These are phyloP conservation scores for Phaeosphaeriaceae sp. DNA, from an alignment of 2,329 filamentous ascomycete species.

Conservation along the genomic window DNA sequence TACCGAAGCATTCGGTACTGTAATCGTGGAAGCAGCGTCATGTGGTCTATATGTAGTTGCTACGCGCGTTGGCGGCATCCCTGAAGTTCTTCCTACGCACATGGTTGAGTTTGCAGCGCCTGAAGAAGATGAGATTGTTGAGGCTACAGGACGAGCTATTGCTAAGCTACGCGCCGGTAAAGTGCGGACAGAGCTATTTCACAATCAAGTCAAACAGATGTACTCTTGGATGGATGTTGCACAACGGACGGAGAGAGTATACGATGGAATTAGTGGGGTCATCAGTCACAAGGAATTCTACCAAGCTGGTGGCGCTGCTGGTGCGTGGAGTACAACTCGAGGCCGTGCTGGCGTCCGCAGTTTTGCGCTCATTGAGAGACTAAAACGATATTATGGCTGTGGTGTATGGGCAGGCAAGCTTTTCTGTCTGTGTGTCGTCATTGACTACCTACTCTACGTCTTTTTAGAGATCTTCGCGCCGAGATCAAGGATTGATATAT, in stretches of 20 bases:
- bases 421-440: conserved; percentile 91
- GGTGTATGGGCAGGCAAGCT: conserved; percentile 98
- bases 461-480: conserved; percentile 88
- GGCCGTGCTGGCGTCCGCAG: conserved; percentile 75
- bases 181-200: conserved; percentile 90
- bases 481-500: conserved; percentile 83
- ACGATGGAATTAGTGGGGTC: conserved; percentile 88
- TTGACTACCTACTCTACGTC: conserved; percentile 91
- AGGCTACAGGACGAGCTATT: conserved; percentile 88
- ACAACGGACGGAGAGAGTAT: conserved; percentile 89
- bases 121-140: conserved; percentile 92
- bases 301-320: conserved; percentile 74
- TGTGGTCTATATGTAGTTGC: conserved; percentile 97
- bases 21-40: conserved; percentile 95
- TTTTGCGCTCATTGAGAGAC: conserved; percentile 89
- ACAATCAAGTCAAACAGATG: conserved; percentile 97
- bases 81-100: conserved; percentile 90
- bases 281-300: conserved; percentile 88
- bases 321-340: conserved; percentile 70
- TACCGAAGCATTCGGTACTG: conserved; percentile 96
- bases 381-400: conserved; percentile 97
- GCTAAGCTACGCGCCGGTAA: conserved; percentile 82
- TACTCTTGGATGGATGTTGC: conserved; percentile 99
- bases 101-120: conserved; percentile 99
- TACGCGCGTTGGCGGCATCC: conserved; percentile 94